Evolutionary conservation across 1,139 yeast genomes (phyloP).

Genomic region (Debaryomycetaceae sp.): DNA sequence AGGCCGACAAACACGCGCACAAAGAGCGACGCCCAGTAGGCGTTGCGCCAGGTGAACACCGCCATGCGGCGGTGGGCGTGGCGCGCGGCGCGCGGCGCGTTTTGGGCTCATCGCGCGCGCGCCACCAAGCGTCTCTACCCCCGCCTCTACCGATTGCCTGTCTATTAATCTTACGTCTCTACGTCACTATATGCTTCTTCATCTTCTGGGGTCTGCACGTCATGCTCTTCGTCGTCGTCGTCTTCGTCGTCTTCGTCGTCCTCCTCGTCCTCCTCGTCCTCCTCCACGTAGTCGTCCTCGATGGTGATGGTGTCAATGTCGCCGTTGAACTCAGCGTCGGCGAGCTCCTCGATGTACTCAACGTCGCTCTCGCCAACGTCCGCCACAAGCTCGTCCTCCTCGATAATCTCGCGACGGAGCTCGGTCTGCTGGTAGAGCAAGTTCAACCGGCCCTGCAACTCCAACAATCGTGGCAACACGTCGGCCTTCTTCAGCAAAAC

Average conservation of each 20-base stretch:
- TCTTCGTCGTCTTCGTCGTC: slow-evolving; percentile 15
- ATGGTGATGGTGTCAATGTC: slow-evolving; percentile 16
- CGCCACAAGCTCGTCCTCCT: slow-evolving; percentile 15
- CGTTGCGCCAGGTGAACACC: slow-evolving; percentile 38
- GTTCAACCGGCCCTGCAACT: slow-evolving; percentile 77
- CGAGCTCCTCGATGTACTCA: slow-evolving; percentile 27
- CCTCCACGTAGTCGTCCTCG: slow-evolving; percentile 23
- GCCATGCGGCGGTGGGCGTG: no score
- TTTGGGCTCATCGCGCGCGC: no score
- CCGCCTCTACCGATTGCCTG: no score
- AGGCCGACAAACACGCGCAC: slow-evolving; percentile 57
- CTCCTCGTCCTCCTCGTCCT: slow-evolving; percentile 17
- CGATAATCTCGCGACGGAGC: slow-evolving; percentile 54
- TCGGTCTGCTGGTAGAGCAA: slow-evolving; percentile 68
- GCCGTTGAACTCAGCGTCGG: slow-evolving; percentile 33
- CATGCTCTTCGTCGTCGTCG: background rate
- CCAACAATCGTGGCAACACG: slow-evolving; percentile 72
- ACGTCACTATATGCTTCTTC: slow-evolving; percentile 27
- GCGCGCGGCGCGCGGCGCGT: no score
- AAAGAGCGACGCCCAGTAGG: slow-evolving; percentile 39
- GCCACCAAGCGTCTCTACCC: no score
- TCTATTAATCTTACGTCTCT: no score
- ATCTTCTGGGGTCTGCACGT: slow-evolving; percentile 16
- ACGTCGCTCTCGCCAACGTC: slow-evolving; percentile 14
- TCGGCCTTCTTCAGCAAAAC: slow-evolving; percentile 71